Evolutionary conservation across 2,329 filamentous ascomycete species (phyloP), one percentile per base, ranked within the genome.

Genomic region (Curvularia sp.): DNA sequence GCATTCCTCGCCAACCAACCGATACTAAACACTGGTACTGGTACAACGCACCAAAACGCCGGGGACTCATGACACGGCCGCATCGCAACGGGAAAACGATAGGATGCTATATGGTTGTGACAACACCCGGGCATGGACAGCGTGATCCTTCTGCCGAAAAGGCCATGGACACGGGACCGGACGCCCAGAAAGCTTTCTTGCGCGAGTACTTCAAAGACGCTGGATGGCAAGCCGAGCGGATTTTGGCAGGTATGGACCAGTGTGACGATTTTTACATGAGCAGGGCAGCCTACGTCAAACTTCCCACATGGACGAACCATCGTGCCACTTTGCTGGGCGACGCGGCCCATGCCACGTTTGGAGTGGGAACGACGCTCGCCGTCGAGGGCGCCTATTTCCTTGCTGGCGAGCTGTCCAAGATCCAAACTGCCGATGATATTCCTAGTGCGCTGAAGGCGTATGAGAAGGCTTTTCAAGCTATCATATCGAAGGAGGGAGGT

Each of bases 321-420:
- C 80, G 84, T 0, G 78, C 86, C 2, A 80, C 77, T 1, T 73
- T 86, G 0, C 51, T 87, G 0, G 86, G 85, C 0, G 85, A 89
- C 61, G 83, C 86, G 1, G 79, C 71, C 0, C 76, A 76, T 47
- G 75, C 73, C 22, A 74, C 67, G 0, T 69, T 72, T 44, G 72
- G 71, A 9, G 49, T 72, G 4, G 71, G 72, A 1, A 69, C 70
- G 4, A 73, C 70, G 8, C 62, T 77, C 3, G 78, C 78, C 2
- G 73, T 80, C 22, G 61, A 73, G 3, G 77, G 78, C 1, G 75
- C 74, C 1, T 81, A 79, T 46, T 61, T 75, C 1, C 60, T 81
- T 2, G 76, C 78, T 9, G 77, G 77, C 2, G 77, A 79, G 56
- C 58, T 79, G 8, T 64, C 67, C 1, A 67, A 64, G 49, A 62